A percentile compares a stretch with the other conserved stretches of the same genome.
Evolutionary conservation across 116 monocot species (phyloP).

Genomic region (Iris pallida): DNA sequence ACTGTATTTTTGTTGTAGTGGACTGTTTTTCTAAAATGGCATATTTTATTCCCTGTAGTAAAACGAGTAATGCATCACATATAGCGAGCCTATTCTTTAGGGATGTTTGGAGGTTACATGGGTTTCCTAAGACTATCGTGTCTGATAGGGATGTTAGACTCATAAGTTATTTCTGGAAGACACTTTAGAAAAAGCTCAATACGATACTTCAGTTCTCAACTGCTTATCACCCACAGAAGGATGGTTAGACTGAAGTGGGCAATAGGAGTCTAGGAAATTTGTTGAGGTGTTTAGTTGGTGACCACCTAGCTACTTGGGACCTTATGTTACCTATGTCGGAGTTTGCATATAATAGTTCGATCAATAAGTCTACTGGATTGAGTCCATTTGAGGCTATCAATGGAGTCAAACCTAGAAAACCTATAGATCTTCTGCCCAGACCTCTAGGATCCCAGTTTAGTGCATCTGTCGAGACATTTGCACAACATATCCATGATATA

Average conservation of each 20-base stretch:
- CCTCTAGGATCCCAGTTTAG: too few relatives aligned
- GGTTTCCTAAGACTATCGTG: not conserved
- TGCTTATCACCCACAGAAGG: not conserved
- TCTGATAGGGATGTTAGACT: not conserved
- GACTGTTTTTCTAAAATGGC: conserved; percentile 5
- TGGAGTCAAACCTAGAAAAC: too few relatives aligned
- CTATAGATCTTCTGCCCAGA: too few relatives aligned
- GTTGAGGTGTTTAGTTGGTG: not conserved
- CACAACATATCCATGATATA: too few relatives aligned
- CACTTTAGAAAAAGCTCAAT: not conserved
- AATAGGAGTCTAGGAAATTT: not conserved
- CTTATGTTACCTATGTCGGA: not conserved
- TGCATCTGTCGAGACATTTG: too few relatives aligned
- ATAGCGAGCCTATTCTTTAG: not conserved
- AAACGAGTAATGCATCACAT: not conserved
- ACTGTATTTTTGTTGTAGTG: not conserved
- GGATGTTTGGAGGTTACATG: not conserved
- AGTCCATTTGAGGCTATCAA: not conserved
- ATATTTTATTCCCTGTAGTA: conserved; percentile 1
- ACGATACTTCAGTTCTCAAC: not conserved
- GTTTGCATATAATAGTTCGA: not conserved
- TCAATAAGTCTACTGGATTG: not conserved
- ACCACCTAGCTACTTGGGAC: not conserved
- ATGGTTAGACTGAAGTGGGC: too few relatives aligned
- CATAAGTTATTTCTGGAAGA: conserved; percentile 8